Conservation (phyloP, 2,329 filamentous ascomycete species). For the Lachnum nothofagi region DNA sequence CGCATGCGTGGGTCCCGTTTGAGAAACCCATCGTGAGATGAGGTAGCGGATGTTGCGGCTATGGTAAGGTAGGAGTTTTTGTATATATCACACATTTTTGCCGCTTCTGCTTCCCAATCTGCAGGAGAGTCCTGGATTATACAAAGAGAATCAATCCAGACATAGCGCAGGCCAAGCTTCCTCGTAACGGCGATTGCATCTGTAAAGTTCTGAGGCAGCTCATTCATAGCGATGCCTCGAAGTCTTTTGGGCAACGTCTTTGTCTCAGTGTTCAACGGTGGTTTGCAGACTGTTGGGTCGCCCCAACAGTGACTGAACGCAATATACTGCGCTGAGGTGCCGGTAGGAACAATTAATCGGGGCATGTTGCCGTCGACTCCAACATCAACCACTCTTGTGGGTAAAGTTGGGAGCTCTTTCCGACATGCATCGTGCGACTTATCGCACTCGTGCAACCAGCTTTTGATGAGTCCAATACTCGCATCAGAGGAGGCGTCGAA, state of each 20-base stretch:
- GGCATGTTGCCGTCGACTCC: too few relatives aligned
- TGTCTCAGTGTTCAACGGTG: not conserved
- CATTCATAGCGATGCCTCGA: not conserved
- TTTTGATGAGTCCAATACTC: too few relatives aligned
- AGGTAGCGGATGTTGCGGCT: not conserved
- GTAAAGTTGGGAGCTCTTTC: too few relatives aligned
- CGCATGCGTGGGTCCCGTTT: too few relatives aligned
- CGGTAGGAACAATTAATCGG: too few relatives aligned
- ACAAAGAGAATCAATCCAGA: conserved; percentile 3
- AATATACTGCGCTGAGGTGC: too few relatives aligned
- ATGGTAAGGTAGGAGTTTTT: not conserved
- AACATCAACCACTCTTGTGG: too few relatives aligned
- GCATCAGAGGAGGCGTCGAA: too few relatives aligned
- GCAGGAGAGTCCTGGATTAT: not conserved
- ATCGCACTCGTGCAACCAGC: too few relatives aligned
- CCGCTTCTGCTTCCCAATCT: not conserved
- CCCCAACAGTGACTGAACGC: not conserved
- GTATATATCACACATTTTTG: conserved; percentile 1
- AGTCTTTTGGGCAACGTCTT: not conserved
- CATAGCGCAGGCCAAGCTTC: not conserved
- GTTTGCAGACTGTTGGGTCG: not conserved
- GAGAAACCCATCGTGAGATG: not conserved
- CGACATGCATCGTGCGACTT: too few relatives aligned
- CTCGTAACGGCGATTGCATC: not conserved
- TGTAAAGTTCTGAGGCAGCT: not conserved